Evolutionary conservation across 2,329 filamentous ascomycete species (phyloP), one percentile per base, ranked within the genome.

Genomic region (Polychaeton citri): DNA sequence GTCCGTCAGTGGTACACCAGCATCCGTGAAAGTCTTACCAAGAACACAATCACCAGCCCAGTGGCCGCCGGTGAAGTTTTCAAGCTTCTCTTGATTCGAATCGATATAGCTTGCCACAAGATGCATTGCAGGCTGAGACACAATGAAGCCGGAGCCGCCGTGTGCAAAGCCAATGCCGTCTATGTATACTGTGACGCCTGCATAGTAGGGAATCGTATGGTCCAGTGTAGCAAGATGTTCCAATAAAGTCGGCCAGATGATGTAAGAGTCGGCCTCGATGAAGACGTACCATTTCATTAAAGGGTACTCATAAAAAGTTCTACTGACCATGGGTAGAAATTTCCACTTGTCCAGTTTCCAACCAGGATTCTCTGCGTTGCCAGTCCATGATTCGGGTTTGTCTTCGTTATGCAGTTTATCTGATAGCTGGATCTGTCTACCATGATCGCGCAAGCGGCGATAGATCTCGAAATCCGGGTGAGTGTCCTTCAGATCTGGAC

Each of bases 261-360:
- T 41, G 40, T 58, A 69, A 28, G 67, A 70, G 44, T 71, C 66
- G 1, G 64, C 63, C 40, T 71, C 67, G 30, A 67, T 59, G 43
- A 72, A 71, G 35, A 72, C 61, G 43, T 66, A 72, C 60, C 69
- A 71, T 33, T 64, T 59, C 37, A 58, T 61, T 19, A 59, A 51
- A 1, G 68, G 68, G 28, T 62, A 64, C 38, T 56, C 51, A 17
- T 53, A 44, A 53, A 65, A 64, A 2, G 68, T 66, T 15, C 59
- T 54, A 40, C 70, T 65, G 4, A 71, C 56, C 59, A 69, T 69
- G 17, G 69, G 65, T 19, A 72, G 48, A 38, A 72, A 71, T 45
- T 72, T 72, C 57, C 63, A 72, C 44, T 66, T 67, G 52, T 72
- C 68, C 24, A 71, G 56, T 21, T 49, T 57, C 68, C 68, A 71